Percentiles rank a stretch among this genome's conserved stretches.
These are phyloP conservation scores for Phaeosphaeria sp. DNA, from an alignment of 2,329 filamentous ascomycete species.

Conservation along the genomic window DNA sequence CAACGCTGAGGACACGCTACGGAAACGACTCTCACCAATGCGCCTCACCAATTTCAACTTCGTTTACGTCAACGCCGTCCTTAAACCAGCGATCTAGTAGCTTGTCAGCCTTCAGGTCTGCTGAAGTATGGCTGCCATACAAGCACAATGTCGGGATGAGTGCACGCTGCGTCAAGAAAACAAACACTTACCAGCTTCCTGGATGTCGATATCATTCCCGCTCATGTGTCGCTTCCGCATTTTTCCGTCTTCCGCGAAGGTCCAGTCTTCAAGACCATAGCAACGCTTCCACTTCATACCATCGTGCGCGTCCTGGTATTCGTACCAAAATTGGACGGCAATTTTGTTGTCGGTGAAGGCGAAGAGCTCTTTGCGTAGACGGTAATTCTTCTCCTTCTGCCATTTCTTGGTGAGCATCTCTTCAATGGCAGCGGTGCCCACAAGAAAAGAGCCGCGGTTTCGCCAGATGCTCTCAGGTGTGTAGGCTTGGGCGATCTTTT, in stretches of 20 bases:
- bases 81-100: slow-evolving; percentile 69
- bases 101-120: slow-evolving; percentile 9
- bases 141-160: neutral
- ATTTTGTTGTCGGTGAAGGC: slow-evolving; percentile 77
- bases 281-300: slow-evolving; percentile 72
- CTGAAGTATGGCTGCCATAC: neutral
- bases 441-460: slow-evolving; percentile 74
- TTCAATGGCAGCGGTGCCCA: slow-evolving; percentile 71
- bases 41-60: slow-evolving; percentile 68
- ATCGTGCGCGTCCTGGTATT: slow-evolving; percentile 72
- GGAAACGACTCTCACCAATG: slow-evolving; percentile 61
- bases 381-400: slow-evolving; percentile 73
- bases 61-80: slow-evolving; percentile 72
- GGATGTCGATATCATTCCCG: slow-evolving; percentile 72
- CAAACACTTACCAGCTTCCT: slow-evolving; percentile 49
- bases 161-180: neutral
- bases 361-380: slow-evolving; percentile 83
- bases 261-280: slow-evolving; percentile 84
- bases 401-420: slow-evolving; percentile 76
- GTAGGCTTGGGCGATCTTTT: slow-evolving; percentile 72
- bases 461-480: slow-evolving; percentile 80
- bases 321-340: slow-evolving; percentile 91
- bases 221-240: slow-evolving; percentile 81
- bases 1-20: neutral
- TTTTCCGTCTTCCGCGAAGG: slow-evolving; percentile 70